Percentiles rank a stretch among this genome's conserved stretches.
These are phyloP conservation scores for Talaromyces albobiverticillius DNA, from an alignment of 2,329 filamentous ascomycete genomes.

Conservation along the genomic window DNA sequence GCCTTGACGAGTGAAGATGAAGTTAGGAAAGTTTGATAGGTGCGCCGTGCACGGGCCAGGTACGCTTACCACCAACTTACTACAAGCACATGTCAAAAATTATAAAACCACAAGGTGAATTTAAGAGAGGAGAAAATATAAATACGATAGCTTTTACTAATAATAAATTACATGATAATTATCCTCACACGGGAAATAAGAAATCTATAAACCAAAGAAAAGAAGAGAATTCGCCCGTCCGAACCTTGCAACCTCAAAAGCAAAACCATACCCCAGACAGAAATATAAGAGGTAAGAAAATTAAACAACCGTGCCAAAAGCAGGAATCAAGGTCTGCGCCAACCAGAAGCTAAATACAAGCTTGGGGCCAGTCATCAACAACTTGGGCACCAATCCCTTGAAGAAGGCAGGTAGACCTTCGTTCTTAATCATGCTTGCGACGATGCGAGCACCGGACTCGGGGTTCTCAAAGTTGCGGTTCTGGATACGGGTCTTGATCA, in stretches of 20 bases:
- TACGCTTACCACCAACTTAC: no score
- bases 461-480: conserved; percentile 99
- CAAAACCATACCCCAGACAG: no score
- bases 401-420: conserved; percentile 89
- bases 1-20: no score
- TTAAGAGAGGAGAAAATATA: neutral
- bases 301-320: conserved; percentile 70
- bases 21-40: no score
- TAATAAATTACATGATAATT: conserved; percentile 4
- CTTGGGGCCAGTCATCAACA: conserved; percentile 98
- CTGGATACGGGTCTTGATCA: conserved; percentile 98
- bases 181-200: conserved; percentile 13
- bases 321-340: conserved; percentile 94
- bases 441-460: conserved; percentile 86
- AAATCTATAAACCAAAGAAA: neutral
- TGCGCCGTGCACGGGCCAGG: no score
- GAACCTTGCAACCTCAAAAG: neutral
- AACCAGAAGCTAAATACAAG: conserved; percentile 99
- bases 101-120: no score
- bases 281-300: neutral
- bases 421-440: conserved; percentile 88
- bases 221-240: conserved; percentile 7
- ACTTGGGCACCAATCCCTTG: conserved; percentile 95
- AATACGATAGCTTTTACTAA: neutral
- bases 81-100: no score